These are phyloP conservation scores for Venturiaceae sp. DNA, from an alignment of 2,329 filamentous ascomycete genomes.

Conservation along the genomic window DNA sequence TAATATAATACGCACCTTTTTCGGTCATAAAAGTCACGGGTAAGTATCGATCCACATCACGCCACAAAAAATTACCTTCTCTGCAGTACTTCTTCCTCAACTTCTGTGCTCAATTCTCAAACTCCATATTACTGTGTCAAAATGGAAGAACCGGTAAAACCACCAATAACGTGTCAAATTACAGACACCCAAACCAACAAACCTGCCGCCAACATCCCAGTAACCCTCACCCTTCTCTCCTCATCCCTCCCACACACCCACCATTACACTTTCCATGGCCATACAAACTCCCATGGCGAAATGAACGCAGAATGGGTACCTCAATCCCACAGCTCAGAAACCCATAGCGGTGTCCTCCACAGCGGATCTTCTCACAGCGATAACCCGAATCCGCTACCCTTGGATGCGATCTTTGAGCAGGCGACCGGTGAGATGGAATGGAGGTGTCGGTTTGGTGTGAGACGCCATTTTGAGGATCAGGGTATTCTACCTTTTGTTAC, in stretches of 20 bases:
- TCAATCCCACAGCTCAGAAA: too few relatives aligned
- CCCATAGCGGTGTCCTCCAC: too few relatives aligned
- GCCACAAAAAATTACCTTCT: too few relatives aligned
- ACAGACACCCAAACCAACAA: conserved; percentile 43
- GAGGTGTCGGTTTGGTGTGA: conserved; percentile 65
- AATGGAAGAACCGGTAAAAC: background rate
- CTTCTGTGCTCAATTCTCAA: background rate
- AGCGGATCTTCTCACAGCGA: too few relatives aligned
- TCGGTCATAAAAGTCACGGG: too few relatives aligned
- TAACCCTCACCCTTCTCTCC: conserved; percentile 46
- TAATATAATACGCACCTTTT: too few relatives aligned
- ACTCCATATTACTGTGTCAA: background rate
- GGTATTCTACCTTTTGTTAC: conserved; percentile 46
- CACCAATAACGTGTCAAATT: background rate
- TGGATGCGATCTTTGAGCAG: conserved; percentile 42
- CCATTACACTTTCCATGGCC: conserved; percentile 18
- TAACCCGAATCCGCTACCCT: conserved; percentile 47
- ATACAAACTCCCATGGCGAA: conserved; percentile 67
- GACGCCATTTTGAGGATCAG: conserved; percentile 55
- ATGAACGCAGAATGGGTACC: conserved; percentile 64
- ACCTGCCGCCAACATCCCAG: conserved; percentile 56
- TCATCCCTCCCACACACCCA: conserved; percentile 12
- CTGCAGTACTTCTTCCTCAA: background rate
- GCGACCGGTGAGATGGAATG: conserved; percentile 41
- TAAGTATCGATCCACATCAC: too few relatives aligned